These are phyloP conservation scores for Viridothelium virens DNA, from an alignment of 495 filamentous ascomycete genomes.

Conservation along the genomic window DNA sequence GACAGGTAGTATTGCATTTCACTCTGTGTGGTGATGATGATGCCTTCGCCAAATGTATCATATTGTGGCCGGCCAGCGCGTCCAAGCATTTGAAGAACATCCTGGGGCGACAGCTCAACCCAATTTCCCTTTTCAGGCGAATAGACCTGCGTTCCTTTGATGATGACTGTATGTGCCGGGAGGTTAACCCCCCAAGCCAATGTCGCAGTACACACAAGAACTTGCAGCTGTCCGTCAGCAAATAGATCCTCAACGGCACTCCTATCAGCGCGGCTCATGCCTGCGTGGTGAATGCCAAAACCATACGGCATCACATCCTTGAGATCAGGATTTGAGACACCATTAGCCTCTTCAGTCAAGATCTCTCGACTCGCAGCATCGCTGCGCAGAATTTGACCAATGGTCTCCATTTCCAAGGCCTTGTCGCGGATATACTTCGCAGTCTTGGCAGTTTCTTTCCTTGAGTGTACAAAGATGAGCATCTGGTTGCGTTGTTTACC, in stretches of 20 bases:
- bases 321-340: slow-evolving; percentile 74
- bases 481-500: slow-evolving; percentile 87
- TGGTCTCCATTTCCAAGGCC: slow-evolving; percentile 89
- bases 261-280: slow-evolving; percentile 87
- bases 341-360: slow-evolving; percentile 73
- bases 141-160: slow-evolving; percentile 96
- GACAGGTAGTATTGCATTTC: slow-evolving; percentile 98
- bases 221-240: slow-evolving; percentile 79
- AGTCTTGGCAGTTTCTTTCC: slow-evolving; percentile 97
- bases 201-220: slow-evolving; percentile 94
- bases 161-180: slow-evolving; percentile 90
- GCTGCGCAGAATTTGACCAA: slow-evolving; percentile 86
- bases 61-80: slow-evolving; percentile 94
- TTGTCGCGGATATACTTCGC: slow-evolving; percentile 94
- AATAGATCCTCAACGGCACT: slow-evolving; percentile 94
- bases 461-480: slow-evolving; percentile 96
- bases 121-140: slow-evolving; percentile 98
- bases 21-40: slow-evolving; percentile 91
- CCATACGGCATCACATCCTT: slow-evolving; percentile 95
- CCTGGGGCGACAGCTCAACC: slow-evolving; percentile 96
- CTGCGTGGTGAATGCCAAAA: slow-evolving; percentile 96
- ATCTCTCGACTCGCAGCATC: slow-evolving; percentile 90
- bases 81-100: slow-evolving; percentile 97
- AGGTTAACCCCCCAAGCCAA: slow-evolving; percentile 95
- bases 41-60: slow-evolving; percentile 95